A percentile compares a stretch with the other conserved stretches of the same genome.
phyloP scores from a whole-genome alignment of 441 rosid species.

The Gossypium schwendimanii region DNA sequence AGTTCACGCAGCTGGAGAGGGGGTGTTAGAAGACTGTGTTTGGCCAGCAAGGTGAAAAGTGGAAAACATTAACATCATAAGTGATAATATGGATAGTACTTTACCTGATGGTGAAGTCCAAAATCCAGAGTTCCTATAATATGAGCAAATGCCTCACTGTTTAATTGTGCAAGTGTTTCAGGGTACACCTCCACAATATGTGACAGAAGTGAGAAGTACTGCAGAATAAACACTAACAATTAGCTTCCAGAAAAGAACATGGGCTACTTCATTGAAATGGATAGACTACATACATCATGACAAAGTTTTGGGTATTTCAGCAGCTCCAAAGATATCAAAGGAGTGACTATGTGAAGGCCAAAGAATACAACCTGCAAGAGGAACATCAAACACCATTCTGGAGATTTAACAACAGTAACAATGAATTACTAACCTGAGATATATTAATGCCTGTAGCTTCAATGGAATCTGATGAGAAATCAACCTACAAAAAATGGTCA shows the following conservation, averaged over 20 bases:
- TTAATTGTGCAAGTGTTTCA: conserved; percentile 70
- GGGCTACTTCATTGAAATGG: conserved; percentile 10
- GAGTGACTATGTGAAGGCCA: conserved; percentile 86
- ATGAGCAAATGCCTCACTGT: conserved; percentile 66
- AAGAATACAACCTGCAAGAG: conserved; percentile 80
- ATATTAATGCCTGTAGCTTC: conserved; percentile 66
- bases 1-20: background rate
- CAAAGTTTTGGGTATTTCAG: conserved; percentile 97
- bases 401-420: conserved; percentile 8
- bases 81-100: background rate
- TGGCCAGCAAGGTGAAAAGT: background rate
- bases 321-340: conserved; percentile 82
- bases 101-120: conserved; percentile 95
- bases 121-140: conserved; percentile 77
- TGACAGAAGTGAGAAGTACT: conserved; percentile 81
- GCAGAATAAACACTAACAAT: conserved; percentile 24
- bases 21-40: background rate
- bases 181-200: conserved; percentile 98
- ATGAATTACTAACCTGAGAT: conserved; percentile 57
- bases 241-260: conserved; percentile 14
- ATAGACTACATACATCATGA: conserved; percentile 65
- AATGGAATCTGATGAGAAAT: conserved; percentile 74
- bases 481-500: conserved; percentile 49
- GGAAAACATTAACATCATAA: background rate
- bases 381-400: conserved; percentile 27